Evolutionary conservation across 139 green algal genomes (phyloP), one percentile per base, ranked within the genome.

Genomic region (Micromonas commoda): DNA sequence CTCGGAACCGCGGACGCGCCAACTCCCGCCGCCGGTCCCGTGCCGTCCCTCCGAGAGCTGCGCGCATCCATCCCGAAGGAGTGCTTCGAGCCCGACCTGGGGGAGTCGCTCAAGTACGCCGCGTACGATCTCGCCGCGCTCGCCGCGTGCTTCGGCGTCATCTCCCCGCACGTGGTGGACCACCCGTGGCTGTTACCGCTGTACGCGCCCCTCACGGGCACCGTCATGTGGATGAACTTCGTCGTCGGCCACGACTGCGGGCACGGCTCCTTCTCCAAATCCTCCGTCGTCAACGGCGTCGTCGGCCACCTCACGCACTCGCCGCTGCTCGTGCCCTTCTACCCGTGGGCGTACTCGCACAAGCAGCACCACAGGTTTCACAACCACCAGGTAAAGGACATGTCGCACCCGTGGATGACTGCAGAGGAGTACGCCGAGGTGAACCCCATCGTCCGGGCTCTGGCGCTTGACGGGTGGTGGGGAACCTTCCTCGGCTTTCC

Each of bases 201-300:
- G 66, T 73, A 73, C 66, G 31, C 32, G 13, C 23, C 66, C 32
- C 26, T 73, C 23, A 73, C 32, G 9, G 66, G 66, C 20, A 28
- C 29, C 26, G n/a, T 51, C 28, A 73, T 73, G 66, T 73, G 66
- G 66, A 73, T 39, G 28, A 16, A 21, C 32, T 78, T 78, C 51
- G 72, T 78, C 53, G 63, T 78, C 54, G 72, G 72, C 16, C 72
- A 78, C 54, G 72, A 78, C 72, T 78, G 72, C 72, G 72, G 72
- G 23, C 72, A 78, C 72, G 38, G 38, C 29, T 66, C 35, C 21
- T 77, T 77, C 71, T 66, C 35, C 13, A 69, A 68, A 39, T 38
- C 34, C 71, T 28, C 21, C 39, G 16, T 68, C n/a, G 3, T 78
- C 39, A 78, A 78, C 54, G 72, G 28, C 45, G 38, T 78, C 24